A percentile compares a stretch with the other conserved stretches of the same genome.
phyloP scores from a whole-genome alignment of 75 land plant genomes.

The Sequoiadendron giganteum region DNA sequence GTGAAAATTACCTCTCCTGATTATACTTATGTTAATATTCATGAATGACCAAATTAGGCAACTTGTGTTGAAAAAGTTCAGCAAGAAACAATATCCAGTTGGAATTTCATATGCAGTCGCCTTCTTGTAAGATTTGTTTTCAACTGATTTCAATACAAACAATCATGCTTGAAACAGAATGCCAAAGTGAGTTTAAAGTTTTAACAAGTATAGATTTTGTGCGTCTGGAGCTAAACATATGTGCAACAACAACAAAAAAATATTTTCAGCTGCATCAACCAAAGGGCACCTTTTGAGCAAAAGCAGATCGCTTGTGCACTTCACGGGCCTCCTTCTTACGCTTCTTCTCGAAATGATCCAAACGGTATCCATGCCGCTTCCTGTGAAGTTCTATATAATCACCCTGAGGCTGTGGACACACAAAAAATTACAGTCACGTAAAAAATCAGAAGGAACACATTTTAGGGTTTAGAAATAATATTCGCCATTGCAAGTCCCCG shows the following conservation, averaged over 20 bases:
- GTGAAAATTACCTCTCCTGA: too few relatives aligned
- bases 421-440: background rate
- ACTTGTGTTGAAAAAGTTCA: too few relatives aligned
- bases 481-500: background rate
- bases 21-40: too few relatives aligned
- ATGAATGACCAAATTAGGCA: too few relatives aligned
- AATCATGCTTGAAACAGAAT: background rate
- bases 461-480: background rate
- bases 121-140: background rate
- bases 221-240: background rate
- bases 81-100: too few relatives aligned
- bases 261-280: background rate
- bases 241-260: background rate
- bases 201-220: background rate
- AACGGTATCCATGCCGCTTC: slow-evolving; percentile 97
- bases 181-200: background rate
- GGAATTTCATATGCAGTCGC: background rate
- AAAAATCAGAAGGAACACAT: background rate
- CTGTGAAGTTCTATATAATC: slow-evolving; percentile 90
- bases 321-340: slow-evolving; percentile 97
- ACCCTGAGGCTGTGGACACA: slow-evolving; percentile 85
- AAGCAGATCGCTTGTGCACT: slow-evolving; percentile 80
- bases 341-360: slow-evolving; percentile 91
- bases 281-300: slow-evolving; percentile 75
- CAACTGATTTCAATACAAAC: background rate